These are phyloP conservation scores for Dionaea muscipula DNA, from an alignment of 179 eudicot species.

Conservation along the genomic window DNA sequence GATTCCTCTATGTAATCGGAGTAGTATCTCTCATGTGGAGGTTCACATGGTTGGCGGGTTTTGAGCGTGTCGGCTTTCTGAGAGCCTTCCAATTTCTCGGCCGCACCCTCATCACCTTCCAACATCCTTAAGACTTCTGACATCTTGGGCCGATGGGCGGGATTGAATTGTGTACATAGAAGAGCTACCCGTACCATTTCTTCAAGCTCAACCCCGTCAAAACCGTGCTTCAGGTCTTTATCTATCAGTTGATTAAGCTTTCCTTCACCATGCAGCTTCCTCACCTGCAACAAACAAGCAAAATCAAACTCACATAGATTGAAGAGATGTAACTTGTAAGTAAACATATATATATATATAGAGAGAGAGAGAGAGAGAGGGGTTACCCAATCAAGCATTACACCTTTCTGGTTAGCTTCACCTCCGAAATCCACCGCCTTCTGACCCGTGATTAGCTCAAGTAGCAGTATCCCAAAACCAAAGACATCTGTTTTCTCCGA, in stretches of 20 bases:
- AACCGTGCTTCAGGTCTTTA: slow-evolving; percentile 24
- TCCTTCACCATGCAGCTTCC: slow-evolving; percentile 39
- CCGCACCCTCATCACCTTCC: slow-evolving; percentile 53
- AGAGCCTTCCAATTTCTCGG: slow-evolving; percentile 47
- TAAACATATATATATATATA: too few relatives aligned
- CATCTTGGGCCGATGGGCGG: slow-evolving; percentile 44
- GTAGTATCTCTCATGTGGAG: slow-evolving; percentile 35
- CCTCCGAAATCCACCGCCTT: slow-evolving; percentile 74
- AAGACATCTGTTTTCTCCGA: slow-evolving; percentile 77
- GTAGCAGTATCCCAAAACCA: slow-evolving; percentile 76
- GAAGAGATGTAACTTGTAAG: too few relatives aligned
- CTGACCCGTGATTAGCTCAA: slow-evolving; percentile 77
- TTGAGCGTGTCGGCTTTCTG: slow-evolving; percentile 26
- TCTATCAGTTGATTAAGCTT: slow-evolving; percentile 39
- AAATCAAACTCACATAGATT: too few relatives aligned
- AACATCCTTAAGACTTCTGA: slow-evolving; percentile 45
- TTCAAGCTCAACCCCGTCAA: slow-evolving; percentile 33
- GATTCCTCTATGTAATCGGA: slow-evolving; percentile 47
- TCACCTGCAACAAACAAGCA: slow-evolving; percentile 25
- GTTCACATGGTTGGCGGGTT: slow-evolving; percentile 19
- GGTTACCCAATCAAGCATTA: slow-evolving; percentile 83
- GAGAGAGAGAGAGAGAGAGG: neutral
- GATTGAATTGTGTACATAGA: slow-evolving; percentile 40
- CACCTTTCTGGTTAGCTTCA: slow-evolving; percentile 58
- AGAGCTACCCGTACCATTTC: slow-evolving; percentile 53